Base-by-base conservation (phyloP, 257 asterid species). In the Fraxinus americana region DNA sequence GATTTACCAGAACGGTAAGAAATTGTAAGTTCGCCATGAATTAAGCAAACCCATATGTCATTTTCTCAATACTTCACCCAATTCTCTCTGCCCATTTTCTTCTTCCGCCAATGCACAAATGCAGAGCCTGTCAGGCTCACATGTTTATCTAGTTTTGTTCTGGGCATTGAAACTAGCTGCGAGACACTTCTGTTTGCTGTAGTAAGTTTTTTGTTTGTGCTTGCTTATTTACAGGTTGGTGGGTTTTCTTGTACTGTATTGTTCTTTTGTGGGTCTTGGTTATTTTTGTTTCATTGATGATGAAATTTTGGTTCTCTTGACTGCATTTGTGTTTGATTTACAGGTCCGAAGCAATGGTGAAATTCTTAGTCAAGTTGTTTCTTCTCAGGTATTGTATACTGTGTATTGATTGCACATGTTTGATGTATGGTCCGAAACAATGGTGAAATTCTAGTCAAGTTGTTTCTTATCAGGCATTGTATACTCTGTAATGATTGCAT, bases 401-500 rank as follows among this genome's bases (percentile, higher is more conserved):
- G 77, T 86, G 81, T 41, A 3, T 39, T 69, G 23, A 70, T 83
- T 73, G n/a, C 67, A 30, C 34, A 73, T 25, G 29, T 73, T 75
- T 25, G 52, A 9, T 75, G 78, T 72, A 74, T 61, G 76, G 36
- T 34, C 36, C 36, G 6, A 34, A 34, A 97, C 86, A 83, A 86
- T 77, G 99, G 98, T 77, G 97, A 95, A 80, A 91, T 95, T 82
- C 92, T 52, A 93, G 99, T 88, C 96, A 95, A 84, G 97, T 93
- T 72, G 96, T 93, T 79, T 89, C 94, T 75, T 91, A 97, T 39
- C 98, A 94, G 98, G 99, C 93, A 85, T 54, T 43, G 39, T 63
- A 36, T 36, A 11, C 57, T 63, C 78, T 86, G 81, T 41, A 3
- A 50, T 69, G 23, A 70, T 83, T 73, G n/a, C 67, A 30, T 23